A percentile compares a stretch with the other conserved stretches of the same genome.
phyloP scores from a whole-genome alignment of 805 yeast genomes.

The Barnettozyma botsteinii region DNA sequence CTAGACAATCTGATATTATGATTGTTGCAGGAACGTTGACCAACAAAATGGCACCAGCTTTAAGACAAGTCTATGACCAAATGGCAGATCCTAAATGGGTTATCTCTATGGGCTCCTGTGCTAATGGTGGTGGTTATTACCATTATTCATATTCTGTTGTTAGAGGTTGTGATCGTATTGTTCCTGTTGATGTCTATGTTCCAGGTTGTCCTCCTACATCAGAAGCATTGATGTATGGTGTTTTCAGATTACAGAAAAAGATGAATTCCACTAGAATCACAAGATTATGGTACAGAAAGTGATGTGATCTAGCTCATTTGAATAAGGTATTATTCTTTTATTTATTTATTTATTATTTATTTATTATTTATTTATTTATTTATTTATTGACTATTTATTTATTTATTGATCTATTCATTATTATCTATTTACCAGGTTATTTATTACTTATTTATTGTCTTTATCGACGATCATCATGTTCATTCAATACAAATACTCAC shows the following conservation, averaged over 20 bases:
- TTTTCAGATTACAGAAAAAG: slow-evolving; percentile 83
- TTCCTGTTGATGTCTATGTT: slow-evolving; percentile 85
- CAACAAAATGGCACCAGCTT: slow-evolving; percentile 90
- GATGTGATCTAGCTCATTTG: no score
- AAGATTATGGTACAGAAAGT: slow-evolving; percentile 78
- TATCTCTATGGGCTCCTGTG: slow-evolving; percentile 90
- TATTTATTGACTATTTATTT: slow-evolving; percentile 3
- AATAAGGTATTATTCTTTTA: slow-evolving; percentile 1
- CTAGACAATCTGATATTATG: slow-evolving; percentile 89
- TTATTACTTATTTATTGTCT: no score
- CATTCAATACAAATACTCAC: no score
- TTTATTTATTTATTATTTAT: background rate
- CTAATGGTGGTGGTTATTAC: slow-evolving; percentile 91
- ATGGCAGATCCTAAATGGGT: slow-evolving; percentile 96
- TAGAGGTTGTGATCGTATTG: slow-evolving; percentile 82
- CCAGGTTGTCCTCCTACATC: slow-evolving; percentile 94
- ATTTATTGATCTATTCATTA: slow-evolving; percentile 1
- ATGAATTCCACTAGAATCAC: slow-evolving; percentile 78
- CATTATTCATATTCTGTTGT: slow-evolving; percentile 87
- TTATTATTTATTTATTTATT: slow-evolving; percentile 1
- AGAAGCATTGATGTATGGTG: slow-evolving; percentile 88
- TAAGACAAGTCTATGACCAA: slow-evolving; percentile 89
- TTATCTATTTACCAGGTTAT: no score
- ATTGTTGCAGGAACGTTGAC: slow-evolving; percentile 90
- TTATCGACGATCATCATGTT: no score